Percentiles rank a stretch among this genome's conserved stretches.
Evolutionary conservation across 345 rosid genomes (phyloP).

Genomic region (rapeseed (Brassica napus)): DNA sequence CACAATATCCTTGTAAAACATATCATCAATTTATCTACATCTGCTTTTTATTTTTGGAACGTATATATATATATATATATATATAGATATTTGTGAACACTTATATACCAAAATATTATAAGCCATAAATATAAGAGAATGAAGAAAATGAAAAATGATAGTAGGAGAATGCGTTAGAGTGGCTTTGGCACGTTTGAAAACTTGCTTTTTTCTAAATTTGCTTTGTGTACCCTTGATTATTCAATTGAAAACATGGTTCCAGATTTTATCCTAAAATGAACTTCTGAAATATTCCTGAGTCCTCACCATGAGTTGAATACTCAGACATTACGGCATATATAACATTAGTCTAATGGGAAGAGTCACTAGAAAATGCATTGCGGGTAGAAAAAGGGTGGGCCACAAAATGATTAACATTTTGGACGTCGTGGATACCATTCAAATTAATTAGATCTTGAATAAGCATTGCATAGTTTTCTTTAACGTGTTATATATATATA

Average conservation of each 20-base stretch:
- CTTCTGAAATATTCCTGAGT: neutral
- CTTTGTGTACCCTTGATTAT: neutral
- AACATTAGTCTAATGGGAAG: neutral
- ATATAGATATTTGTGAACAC: neutral
- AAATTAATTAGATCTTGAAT: conserved; percentile 12
- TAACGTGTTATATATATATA: conserved; percentile 4
- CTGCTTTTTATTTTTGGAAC: neutral
- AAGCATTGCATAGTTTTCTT: conserved; percentile 29
- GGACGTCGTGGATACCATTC: conserved; percentile 40
- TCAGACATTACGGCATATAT: neutral
- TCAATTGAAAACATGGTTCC: neutral
- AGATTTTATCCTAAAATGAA: neutral
- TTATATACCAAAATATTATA: neutral
- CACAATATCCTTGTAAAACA: neutral
- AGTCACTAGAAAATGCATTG: conserved; percentile 20
- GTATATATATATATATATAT: neutral
- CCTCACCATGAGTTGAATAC: neutral
- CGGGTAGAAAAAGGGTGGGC: conserved; percentile 23
- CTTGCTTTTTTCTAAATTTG: neutral
- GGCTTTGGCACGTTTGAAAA: conserved; percentile 3
- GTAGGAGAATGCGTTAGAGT: neutral
- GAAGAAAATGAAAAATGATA: neutral
- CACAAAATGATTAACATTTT: conserved; percentile 35
- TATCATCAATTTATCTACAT: neutral
- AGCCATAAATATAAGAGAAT: neutral